A percentile compares a stretch with the other conserved stretches of the same genome.
These are phyloP conservation scores for Polytolypa hystricis DNA, from an alignment of 2,329 filamentous ascomycete genomes.

Conservation along the genomic window DNA sequence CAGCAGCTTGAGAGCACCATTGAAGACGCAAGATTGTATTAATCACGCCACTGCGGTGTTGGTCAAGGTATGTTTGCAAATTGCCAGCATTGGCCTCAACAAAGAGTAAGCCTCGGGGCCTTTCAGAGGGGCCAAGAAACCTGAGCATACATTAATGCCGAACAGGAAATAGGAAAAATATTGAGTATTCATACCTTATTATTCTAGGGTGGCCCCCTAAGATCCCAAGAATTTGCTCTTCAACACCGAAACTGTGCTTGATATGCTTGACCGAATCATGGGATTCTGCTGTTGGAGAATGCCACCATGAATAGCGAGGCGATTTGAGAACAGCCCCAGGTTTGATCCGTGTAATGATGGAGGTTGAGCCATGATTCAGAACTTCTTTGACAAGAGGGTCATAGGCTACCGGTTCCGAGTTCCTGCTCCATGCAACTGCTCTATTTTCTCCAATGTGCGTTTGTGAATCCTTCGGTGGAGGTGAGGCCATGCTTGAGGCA, in stretches of 20 bases:
- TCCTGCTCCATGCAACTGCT: constrained; percentile 2
- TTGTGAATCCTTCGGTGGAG: too few relatives aligned
- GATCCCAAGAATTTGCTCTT: constrained; percentile 9
- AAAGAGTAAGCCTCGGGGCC: constrained; percentile 10
- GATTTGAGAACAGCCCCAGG: constrained; percentile 7
- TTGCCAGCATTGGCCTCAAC: constrained; percentile 15
- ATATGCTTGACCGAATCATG: constrained; percentile 6
- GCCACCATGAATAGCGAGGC: constrained; percentile 9
- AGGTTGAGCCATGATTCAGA: constrained; percentile 7
- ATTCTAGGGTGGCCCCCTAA: constrained; percentile 8
- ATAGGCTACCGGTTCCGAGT: constrained; percentile 5
- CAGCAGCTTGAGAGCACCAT: constrained; percentile 21
- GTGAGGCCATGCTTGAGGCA: too few relatives aligned
- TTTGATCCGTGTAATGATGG: constrained; percentile 6
- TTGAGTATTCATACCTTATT: constrained; percentile 5
- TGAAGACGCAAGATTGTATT: constrained; percentile 10
- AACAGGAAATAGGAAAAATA: constrained; percentile 2
- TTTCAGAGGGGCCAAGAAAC: constrained; percentile 7
- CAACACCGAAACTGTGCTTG: constrained; percentile 7
- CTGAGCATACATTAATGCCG: constrained; percentile 6
- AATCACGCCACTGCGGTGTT: constrained; percentile 10
- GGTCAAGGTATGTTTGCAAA: constrained; percentile 13
- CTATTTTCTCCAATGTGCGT: constrained; percentile 1
- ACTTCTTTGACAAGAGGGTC: constrained; percentile 6
- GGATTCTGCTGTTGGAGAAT: constrained; percentile 5